Percentiles rank a stretch among this genome's conserved stretches.
Conservation (phyloP, 2,329 filamentous ascomycete genomes). For the Fusarium proliferatum region DNA sequence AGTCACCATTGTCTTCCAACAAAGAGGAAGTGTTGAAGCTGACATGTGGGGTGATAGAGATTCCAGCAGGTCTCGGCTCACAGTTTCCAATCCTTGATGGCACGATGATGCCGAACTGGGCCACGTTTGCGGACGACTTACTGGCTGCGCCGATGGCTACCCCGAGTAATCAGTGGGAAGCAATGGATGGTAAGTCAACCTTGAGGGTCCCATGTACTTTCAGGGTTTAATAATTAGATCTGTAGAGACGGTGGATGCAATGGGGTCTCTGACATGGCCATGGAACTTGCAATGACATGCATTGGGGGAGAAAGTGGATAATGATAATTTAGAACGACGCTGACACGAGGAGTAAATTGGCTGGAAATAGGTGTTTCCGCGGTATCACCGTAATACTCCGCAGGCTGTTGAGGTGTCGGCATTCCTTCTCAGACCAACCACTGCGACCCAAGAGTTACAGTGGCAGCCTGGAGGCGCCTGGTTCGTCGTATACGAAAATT, state of each 20-base stretch:
- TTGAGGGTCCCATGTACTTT: background rate
- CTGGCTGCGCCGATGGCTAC: background rate
- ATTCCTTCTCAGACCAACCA: background rate
- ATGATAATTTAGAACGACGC: background rate
- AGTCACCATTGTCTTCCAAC: too few species aligned
- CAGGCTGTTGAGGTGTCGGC: too few species aligned
- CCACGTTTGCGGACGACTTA: background rate
- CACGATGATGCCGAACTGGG: slow-evolving; percentile 8
- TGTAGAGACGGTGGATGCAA: background rate
- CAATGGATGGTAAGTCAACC: slow-evolving; percentile 8
- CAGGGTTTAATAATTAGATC: background rate
- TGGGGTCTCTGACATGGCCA: background rate
- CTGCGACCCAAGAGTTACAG: background rate
- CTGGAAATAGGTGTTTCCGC: background rate
- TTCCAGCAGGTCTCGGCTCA: background rate
- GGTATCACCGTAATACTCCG: too few species aligned
- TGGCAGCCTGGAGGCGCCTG: background rate
- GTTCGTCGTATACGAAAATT: background rate
- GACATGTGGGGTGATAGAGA: background rate
- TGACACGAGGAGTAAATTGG: background rate
- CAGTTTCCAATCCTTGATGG: background rate
- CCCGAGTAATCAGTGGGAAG: background rate
- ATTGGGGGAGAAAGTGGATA: background rate
- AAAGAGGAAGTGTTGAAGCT: too few species aligned
- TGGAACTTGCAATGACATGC: slow-evolving; percentile 4